Base-by-base conservation (phyloP, 306 rosid species). In the Leucaena leucocephala region DNA sequence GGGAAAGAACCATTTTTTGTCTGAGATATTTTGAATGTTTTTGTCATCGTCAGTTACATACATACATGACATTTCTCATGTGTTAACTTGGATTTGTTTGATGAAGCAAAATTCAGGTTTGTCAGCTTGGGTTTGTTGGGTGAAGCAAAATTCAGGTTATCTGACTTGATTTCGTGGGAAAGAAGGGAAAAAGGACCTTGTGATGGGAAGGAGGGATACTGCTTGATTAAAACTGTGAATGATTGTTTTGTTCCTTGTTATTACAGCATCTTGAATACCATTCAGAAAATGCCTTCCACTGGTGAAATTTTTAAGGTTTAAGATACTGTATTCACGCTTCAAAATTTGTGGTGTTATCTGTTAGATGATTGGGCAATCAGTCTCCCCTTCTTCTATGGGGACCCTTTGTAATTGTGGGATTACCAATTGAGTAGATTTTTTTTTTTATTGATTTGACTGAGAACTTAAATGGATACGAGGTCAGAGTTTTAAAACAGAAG, bases 41-140 rank as follows among this genome's bases (percentile, higher is more conserved):
- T 65, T 44, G 5, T 43, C 54, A 12, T 71, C 68, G 43, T 15
- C 44, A 44, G 59, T 42, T 74, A 42, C 14, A 44, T 6, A 45
- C 55, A 46, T 48, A 45, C 55, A 46, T 48, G 22, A 73, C 15
- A 16, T 49, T 70, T n/a, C 43, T 73, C 65, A 22, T 22, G 15
- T 11, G 4, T 72, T 61, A 74, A 34, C 62, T 74, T 83, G 36
- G n/a, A 68, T 78, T 7, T 57, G 64, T 82, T 58, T 54, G 27
- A 55, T 82, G 66, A 58, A 72, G 74, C 74, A 27, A 76, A 70
- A 72, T 59, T 70, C n/a, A n/a, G n/a, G n/a, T n/a, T n/a, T n/a
- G n/a, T 27, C 27, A 27, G 27, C 27, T 27, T 27, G 27, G 27
- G 1, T 27, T 27, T 27, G 68, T 82, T 63, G 67, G 39, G 50